Evolutionary conservation across 2,329 filamentous ascomycete genomes (phyloP).

Genomic region (Talaromyces sp.): DNA sequence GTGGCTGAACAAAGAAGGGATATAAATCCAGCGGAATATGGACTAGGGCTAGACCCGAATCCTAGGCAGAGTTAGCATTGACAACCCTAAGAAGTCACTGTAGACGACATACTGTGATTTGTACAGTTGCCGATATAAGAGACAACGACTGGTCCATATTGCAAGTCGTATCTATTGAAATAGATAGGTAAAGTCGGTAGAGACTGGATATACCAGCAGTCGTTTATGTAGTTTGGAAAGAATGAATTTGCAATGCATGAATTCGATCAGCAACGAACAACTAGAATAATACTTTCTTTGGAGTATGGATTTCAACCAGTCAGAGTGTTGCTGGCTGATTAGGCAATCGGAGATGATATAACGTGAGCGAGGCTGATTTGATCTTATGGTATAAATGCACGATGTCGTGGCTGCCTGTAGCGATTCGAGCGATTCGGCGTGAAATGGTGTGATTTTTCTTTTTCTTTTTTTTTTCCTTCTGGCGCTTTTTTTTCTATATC

Average conservation of each 20-base stretch:
- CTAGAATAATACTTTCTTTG: background rate
- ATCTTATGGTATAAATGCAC: constrained; percentile 9
- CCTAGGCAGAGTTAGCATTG: constrained; percentile 48
- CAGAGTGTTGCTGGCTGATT: background rate
- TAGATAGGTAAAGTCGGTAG: background rate
- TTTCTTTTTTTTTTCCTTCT: background rate
- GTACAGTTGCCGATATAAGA: constrained; percentile 29
- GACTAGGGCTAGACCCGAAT: constrained; percentile 79
- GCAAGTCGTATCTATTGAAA: background rate
- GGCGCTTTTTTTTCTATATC: background rate
- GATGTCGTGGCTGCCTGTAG: constrained; percentile 9
- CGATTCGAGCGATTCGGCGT: background rate
- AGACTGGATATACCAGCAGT: background rate
- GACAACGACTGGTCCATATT: constrained; percentile 27
- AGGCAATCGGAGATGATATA: constrained; percentile 6
- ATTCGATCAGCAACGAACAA: background rate
- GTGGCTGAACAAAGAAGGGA: constrained; percentile 73
- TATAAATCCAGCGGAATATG: constrained; percentile 81
- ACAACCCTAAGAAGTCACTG: background rate
- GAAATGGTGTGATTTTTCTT: background rate
- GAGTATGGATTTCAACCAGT: background rate
- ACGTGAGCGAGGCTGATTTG: background rate
- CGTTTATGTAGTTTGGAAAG: background rate
- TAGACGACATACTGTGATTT: constrained; percentile 25
- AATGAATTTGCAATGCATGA: background rate